phyloP scores from a whole-genome alignment of 106 monocot species.

The Platanthera zijinensis region DNA sequence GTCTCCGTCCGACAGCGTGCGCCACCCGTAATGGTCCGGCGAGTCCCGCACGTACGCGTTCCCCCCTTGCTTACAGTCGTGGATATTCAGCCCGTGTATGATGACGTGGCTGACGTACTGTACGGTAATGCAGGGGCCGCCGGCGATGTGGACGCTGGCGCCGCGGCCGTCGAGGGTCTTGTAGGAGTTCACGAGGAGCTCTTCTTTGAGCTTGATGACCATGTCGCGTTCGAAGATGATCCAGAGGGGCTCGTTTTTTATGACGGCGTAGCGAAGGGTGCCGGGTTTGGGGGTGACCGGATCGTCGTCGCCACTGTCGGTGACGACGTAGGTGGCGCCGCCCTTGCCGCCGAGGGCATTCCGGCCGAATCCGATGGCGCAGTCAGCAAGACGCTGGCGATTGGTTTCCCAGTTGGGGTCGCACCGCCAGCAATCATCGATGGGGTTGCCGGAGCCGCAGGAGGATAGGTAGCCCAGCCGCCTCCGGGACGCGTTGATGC shows the following conservation, averaged over 20 bases:
- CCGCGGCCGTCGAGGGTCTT: conserved; percentile 21
- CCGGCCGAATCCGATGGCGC: conserved; percentile 15
- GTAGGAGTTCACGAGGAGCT: conserved; percentile 15
- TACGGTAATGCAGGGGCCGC: conserved; percentile 15
- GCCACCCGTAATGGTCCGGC: conserved; percentile 12
- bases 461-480: background rate
- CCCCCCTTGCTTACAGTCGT: conserved; percentile 14
- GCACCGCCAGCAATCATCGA: conserved; percentile 23
- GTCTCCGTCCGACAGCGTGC: conserved; percentile 16
- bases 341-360: conserved; percentile 9
- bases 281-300: conserved; percentile 17
- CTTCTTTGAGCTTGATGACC: conserved; percentile 15
- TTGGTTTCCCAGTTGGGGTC: conserved; percentile 16
- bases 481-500: conserved; percentile 6
- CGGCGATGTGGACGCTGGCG: conserved; percentile 16
- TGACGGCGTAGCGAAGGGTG: conserved; percentile 19
- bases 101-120: conserved; percentile 17
- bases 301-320: conserved; percentile 12
- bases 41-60: conserved; percentile 16
- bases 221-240: conserved; percentile 15
- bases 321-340: conserved; percentile 11
- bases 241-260: conserved; percentile 16
- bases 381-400: conserved; percentile 17
- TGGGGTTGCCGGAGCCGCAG: conserved; percentile 16
- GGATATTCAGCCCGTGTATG: conserved; percentile 14